These are phyloP conservation scores for Panellus pusillus DNA, from an alignment of 768 basidiomycete genomes.

Conservation along the genomic window DNA sequence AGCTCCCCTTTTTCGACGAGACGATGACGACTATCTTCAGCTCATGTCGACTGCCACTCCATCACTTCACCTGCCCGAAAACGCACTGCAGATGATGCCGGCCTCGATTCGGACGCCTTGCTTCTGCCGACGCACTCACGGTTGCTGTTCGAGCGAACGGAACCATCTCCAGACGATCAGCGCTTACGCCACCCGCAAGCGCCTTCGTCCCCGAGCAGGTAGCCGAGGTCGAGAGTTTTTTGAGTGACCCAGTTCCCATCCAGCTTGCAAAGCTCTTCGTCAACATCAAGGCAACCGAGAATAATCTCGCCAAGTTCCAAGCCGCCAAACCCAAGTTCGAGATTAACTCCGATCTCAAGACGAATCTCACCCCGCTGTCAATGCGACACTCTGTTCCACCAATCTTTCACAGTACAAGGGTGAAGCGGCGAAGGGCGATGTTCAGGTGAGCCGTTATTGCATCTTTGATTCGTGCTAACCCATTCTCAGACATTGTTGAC, in stretches of 20 bases:
- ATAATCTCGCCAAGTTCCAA: constrained; percentile 2
- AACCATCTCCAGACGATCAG: neutral
- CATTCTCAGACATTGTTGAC: too few species aligned
- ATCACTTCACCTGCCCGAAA: neutral
- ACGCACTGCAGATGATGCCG: neutral
- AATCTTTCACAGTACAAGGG: too few species aligned
- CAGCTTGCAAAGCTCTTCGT: constrained; percentile 2
- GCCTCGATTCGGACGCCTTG: neutral
- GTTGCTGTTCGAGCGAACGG: neutral
- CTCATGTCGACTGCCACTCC: constrained; percentile 1
- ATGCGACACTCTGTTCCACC: constrained; percentile 1
- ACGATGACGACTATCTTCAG: neutral
- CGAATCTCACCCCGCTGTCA: neutral
- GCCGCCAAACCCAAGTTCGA: constrained; percentile 5
- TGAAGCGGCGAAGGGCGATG: too few species aligned
- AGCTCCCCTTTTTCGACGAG: neutral
- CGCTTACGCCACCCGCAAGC: constrained; percentile 1
- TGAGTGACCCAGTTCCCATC: neutral
- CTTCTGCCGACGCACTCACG: neutral
- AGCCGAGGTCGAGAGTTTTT: neutral
- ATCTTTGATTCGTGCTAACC: neutral
- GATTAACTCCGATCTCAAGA: neutral
- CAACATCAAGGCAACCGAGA: neutral
- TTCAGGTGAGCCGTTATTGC: neutral
- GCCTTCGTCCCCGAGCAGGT: constrained; percentile 5